Base-by-base conservation (phyloP, 2,329 filamentous ascomycete species). In the Parafenestella ontariensis region DNA sequence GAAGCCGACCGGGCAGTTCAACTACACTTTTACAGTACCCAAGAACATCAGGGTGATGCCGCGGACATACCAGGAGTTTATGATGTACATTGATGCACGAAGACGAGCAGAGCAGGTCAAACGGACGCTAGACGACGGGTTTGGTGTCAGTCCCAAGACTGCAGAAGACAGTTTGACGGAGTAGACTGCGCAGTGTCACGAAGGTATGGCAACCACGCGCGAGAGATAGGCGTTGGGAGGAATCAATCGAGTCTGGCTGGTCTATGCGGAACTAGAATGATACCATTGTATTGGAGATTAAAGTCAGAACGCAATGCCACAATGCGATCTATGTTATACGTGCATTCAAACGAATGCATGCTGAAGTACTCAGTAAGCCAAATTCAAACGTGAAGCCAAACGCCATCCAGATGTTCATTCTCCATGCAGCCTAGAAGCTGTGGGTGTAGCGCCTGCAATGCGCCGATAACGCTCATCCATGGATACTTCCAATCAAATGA, bases 1-100 rank as follows among this genome's bases (percentile, higher is more conserved):
- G 21, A 87, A 85, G 66, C 83, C 87, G 2, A 91, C 89, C 0
- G 89, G 89, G 4, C 87, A 89, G 64, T 91, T 92, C 77, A 89
- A 90, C 65, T 91, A 91, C 69, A 91, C 89, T 0, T 90, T 90
- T 69, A 80, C 64, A 1, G 86, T 90, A 2, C 83, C 87, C 50
- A 84, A 81, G 65, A 83, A 88, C 62, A 79, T 90, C 41, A 82
- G 85, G 64, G 84, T 90, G 18, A 85, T 90, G 78, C 88, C 88
- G 3, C 78, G 82, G 69, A 83, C 80, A 11, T 88, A 88, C 63
- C 79, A 81, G 40, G 85, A 88, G 62, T 87, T 86, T 59, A 88
- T 88, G 85, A 80, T 85, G 70, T 88, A 86, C 71, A 79, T 87
- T 15, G 85, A 87, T 76, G 85, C 85, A 5, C 74, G 84, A 44